A percentile compares a stretch with the other conserved stretches of the same genome.
Evolutionary conservation across 1,284 basidiomycete genomes (phyloP).

Genomic region (Cutaneotrichosporon curvatum): DNA sequence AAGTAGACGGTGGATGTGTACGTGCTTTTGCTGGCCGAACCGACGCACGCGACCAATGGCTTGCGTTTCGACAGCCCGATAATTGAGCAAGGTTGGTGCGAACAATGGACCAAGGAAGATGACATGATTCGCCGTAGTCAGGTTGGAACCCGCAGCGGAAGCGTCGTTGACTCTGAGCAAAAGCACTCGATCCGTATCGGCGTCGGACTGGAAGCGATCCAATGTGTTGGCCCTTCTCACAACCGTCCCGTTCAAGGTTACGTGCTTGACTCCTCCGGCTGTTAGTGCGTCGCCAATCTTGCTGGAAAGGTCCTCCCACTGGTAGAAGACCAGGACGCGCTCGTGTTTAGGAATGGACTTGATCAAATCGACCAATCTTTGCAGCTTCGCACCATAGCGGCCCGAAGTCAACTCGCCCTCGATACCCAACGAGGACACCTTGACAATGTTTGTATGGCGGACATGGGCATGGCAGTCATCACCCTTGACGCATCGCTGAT

Average conservation of each 20-base stretch:
- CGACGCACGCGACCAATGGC: slow-evolving; percentile 81
- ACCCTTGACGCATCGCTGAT: slow-evolving; percentile 72
- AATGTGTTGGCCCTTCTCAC: slow-evolving; percentile 69
- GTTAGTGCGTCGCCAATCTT: slow-evolving; percentile 78
- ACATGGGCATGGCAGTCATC: slow-evolving; percentile 63
- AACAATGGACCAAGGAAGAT: slow-evolving; percentile 89
- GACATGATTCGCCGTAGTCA: slow-evolving; percentile 88
- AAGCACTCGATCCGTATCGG: slow-evolving; percentile 58
- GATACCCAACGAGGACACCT: slow-evolving; percentile 70
- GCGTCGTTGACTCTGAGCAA: slow-evolving; percentile 88
- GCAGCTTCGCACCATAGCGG: slow-evolving; percentile 80
- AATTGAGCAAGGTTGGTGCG: slow-evolving; percentile 67
- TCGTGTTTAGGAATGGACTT: slow-evolving; percentile 70
- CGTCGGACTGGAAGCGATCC: slow-evolving; percentile 70
- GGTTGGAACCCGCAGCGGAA: slow-evolving; percentile 83
- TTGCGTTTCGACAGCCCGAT: slow-evolving; percentile 79
- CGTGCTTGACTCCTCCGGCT: slow-evolving; percentile 64
- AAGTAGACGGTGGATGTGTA: slow-evolving; percentile 72
- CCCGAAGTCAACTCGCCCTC: slow-evolving; percentile 72
- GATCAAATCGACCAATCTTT: slow-evolving; percentile 73
- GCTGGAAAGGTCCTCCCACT: slow-evolving; percentile 84
- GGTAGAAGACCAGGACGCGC: slow-evolving; percentile 82
- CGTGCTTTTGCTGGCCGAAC: slow-evolving; percentile 74
- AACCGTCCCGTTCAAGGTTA: slow-evolving; percentile 75
- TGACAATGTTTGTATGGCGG: slow-evolving; percentile 71